Evolutionary conservation across 106 monocot genomes (phyloP).

Genomic region (Agapanthus africanus): DNA sequence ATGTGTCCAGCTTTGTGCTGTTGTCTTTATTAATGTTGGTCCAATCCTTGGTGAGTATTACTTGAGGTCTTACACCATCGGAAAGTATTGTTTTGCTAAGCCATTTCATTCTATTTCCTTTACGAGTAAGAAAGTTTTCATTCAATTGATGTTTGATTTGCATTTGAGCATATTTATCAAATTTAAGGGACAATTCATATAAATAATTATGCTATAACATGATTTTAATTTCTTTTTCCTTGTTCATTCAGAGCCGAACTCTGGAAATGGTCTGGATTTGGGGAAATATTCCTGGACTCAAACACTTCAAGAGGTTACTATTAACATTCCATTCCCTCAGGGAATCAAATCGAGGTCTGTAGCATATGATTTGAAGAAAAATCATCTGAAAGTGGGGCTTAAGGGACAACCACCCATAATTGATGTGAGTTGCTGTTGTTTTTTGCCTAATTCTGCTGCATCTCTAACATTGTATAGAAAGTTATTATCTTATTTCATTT

Average conservation of each 20-base stretch:
- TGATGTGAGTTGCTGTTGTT: conserved; percentile 51
- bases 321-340: conserved; percentile 65
- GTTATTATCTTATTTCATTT: background rate
- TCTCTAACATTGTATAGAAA: background rate
- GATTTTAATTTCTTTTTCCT: no score
- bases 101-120: no score
- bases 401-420: conserved; percentile 80
- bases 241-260: conserved; percentile 66
- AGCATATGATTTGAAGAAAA: conserved; percentile 82
- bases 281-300: conserved; percentile 91
- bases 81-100: no score
- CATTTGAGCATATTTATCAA: no score
- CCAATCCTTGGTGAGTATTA: no score
- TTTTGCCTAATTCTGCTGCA: background rate
- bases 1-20: no score
- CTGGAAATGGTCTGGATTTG: conserved; percentile 88
- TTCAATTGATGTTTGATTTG: no score
- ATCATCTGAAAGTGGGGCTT: conserved; percentile 81
- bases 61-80: no score
- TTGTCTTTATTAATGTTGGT: no score
- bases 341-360: conserved; percentile 83
- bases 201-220: no score
- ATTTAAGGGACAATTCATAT: no score
- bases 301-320: conserved; percentile 69
- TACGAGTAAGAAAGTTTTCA: no score